These are phyloP conservation scores for Pulveroboletus frians DNA, from an alignment of 768 basidiomycete genomes.

Conservation along the genomic window DNA sequence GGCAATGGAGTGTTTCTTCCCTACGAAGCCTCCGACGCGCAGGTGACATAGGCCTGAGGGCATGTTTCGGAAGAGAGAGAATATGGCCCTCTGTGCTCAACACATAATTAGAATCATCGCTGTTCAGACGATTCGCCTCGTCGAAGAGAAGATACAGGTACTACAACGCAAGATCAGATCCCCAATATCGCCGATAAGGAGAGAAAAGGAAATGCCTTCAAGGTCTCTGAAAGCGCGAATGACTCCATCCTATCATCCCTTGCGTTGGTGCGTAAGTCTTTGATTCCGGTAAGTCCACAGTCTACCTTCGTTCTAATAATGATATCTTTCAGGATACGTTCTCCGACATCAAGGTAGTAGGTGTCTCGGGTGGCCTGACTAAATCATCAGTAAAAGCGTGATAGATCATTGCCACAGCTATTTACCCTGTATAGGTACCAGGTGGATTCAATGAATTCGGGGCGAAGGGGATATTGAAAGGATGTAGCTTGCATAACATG, in stretches of 20 bases:
- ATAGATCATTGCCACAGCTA: slow-evolving; percentile 1
- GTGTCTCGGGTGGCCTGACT: slow-evolving; percentile 85
- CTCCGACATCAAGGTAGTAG: slow-evolving; percentile 89
- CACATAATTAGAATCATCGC: slow-evolving; percentile 79
- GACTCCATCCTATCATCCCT: slow-evolving; percentile 96
- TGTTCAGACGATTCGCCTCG: slow-evolving; percentile 69
- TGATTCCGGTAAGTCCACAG: slow-evolving; percentile 82
- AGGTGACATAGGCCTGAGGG: slow-evolving; percentile 53
- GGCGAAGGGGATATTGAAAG: slow-evolving; percentile 74
- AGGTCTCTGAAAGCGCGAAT: slow-evolving; percentile 88
- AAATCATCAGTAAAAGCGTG: neutral
- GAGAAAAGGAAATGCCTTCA: slow-evolving; percentile 55
- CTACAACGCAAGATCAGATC: slow-evolving; percentile 34
- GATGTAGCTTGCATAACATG: slow-evolving; percentile 66
- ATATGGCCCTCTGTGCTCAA: slow-evolving; percentile 96
- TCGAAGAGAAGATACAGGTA: slow-evolving; percentile 93
- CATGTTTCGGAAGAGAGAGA: slow-evolving; percentile 54
- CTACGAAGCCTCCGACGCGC: slow-evolving; percentile 57
- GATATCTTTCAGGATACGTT: slow-evolving; percentile 76
- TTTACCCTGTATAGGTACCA: slow-evolving; percentile 89
- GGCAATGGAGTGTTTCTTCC: slow-evolving; percentile 68
- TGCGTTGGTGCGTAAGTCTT: slow-evolving; percentile 70
- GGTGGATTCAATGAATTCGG: slow-evolving; percentile 94
- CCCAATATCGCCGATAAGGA: neutral
- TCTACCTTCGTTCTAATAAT: slow-evolving; percentile 68